phyloP scores from a whole-genome alignment of 345 rosid genomes.

The Populus simonii region DNA sequence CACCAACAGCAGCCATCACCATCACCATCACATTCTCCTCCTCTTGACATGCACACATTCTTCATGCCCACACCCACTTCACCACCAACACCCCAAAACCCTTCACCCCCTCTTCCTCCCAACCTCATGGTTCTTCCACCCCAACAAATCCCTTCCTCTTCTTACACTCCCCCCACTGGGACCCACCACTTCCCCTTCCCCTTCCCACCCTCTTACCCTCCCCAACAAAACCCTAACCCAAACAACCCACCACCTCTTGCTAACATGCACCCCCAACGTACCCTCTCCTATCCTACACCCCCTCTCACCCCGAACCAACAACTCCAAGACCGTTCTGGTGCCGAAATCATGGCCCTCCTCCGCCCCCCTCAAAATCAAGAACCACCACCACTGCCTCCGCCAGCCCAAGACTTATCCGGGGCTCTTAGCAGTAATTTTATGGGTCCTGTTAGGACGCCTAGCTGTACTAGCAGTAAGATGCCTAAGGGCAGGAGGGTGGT shows the following conservation, averaged over 20 bases:
- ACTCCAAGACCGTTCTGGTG: conserved; percentile 35
- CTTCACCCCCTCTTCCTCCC: conserved; percentile 8
- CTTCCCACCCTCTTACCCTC: conserved; percentile 25
- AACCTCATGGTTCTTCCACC: conserved; percentile 11
- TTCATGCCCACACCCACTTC: conserved; percentile 15
- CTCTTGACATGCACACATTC: conserved; percentile 1
- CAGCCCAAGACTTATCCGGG: conserved; percentile 20
- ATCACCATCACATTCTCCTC: background rate
- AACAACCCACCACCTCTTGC: conserved; percentile 7
- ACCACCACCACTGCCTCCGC: conserved; percentile 7
- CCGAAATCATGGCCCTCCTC: conserved; percentile 69
- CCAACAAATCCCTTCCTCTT: conserved; percentile 29
- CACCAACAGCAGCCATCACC: background rate
- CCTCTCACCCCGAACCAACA: conserved; percentile 27
- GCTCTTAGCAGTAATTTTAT: conserved; percentile 18
- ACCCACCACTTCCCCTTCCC: conserved; percentile 26
- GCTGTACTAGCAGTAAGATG: conserved; percentile 49
- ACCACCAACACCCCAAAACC: conserved; percentile 14
- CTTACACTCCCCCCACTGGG: conserved; percentile 45
- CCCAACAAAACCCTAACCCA: conserved; percentile 6
- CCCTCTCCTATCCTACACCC: conserved; percentile 39
- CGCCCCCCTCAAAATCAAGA: background rate
- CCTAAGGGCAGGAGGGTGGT: conserved; percentile 58
- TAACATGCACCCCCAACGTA: conserved; percentile 21
- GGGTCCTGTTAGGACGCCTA: conserved; percentile 45